A percentile compares a stretch with the other conserved stretches of the same genome.
Evolutionary conservation across 2,329 filamentous ascomycete species (phyloP).

Genomic region (Pleochaeta shiraiana): DNA sequence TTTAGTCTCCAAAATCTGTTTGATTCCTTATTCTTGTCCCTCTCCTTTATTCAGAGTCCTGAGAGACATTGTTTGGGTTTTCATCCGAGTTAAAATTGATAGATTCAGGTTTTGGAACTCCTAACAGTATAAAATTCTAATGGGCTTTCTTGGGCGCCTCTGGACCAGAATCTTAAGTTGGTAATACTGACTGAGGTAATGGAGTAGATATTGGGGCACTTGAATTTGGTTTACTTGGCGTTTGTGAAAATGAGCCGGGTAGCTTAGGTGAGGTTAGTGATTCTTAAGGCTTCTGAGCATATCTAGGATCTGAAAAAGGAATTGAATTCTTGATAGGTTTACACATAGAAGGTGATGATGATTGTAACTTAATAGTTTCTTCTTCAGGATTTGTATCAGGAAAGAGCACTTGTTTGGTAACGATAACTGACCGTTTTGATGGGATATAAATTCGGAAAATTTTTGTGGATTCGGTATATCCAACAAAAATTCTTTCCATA

Average conservation of each 20-base stretch:
- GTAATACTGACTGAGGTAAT: too few species aligned
- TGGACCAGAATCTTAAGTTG: background rate
- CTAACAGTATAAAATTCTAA: background rate
- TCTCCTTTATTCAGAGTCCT: background rate
- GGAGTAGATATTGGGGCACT: too few species aligned
- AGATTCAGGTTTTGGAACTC: background rate
- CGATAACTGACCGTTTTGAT: background rate
- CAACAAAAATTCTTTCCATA: background rate
- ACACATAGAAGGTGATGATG: too few species aligned
- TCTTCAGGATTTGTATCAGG: background rate
- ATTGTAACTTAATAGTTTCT: too few species aligned
- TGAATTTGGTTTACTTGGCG: too few species aligned
- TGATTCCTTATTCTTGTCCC: background rate
- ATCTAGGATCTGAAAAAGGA: too few species aligned
- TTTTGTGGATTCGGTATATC: background rate
- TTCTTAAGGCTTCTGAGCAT: too few species aligned
- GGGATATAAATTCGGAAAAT: background rate
- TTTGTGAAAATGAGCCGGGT: too few species aligned
- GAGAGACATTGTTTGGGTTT: background rate
- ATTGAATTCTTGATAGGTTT: too few species aligned
- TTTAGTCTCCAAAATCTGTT: background rate
- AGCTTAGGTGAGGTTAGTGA: too few species aligned
- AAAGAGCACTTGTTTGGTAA: background rate
- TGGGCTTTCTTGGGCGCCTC: background rate
- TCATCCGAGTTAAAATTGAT: background rate